A percentile compares a stretch with the other conserved stretches of the same genome.
Evolutionary conservation across 805 yeast genomes (phyloP).

Genomic region (Lipomyces lipofer): DNA sequence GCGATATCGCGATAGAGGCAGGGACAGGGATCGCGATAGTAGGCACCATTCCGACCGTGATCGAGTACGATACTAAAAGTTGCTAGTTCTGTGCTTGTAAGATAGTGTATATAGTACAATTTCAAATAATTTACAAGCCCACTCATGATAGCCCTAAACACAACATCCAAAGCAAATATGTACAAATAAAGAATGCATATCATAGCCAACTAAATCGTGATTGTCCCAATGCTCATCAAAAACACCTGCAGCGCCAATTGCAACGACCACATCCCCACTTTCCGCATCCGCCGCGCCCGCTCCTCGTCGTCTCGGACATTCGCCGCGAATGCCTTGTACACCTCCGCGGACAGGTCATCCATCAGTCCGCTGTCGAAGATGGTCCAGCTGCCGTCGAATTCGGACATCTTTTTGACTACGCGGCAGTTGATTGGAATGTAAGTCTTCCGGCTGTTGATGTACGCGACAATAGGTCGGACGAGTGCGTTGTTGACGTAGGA

Average conservation of each 20-base stretch:
- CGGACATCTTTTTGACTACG: conserved; percentile 72
- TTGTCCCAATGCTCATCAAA: conserved; percentile 48
- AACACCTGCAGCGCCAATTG: conserved; percentile 80
- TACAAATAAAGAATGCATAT: neutral
- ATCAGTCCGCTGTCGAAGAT: conserved; percentile 84
- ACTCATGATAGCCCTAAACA: too few relatives aligned
- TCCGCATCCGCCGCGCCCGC: conserved; percentile 66
- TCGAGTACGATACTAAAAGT: too few relatives aligned
- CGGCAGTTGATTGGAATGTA: conserved; percentile 85
- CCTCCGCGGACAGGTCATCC: conserved; percentile 88
- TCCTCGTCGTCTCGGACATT: conserved; percentile 87
- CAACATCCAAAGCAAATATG: neutral
- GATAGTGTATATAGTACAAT: too few relatives aligned
- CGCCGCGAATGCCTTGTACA: conserved; percentile 84
- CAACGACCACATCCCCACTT: conserved; percentile 90
- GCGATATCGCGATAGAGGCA: too few relatives aligned
- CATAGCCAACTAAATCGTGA: conserved; percentile 14
- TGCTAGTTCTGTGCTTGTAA: too few relatives aligned
- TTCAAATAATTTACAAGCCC: too few relatives aligned
- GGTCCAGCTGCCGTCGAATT: conserved; percentile 97
- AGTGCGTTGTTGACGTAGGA: conserved; percentile 91
- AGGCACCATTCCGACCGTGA: too few relatives aligned
- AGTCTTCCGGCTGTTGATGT: conserved; percentile 86
- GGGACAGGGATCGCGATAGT: neutral
- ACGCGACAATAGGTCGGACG: conserved; percentile 91